These are phyloP conservation scores for Avena insularis DNA, from an alignment of 176 grass and related monocot genomes.

Conservation along the genomic window DNA sequence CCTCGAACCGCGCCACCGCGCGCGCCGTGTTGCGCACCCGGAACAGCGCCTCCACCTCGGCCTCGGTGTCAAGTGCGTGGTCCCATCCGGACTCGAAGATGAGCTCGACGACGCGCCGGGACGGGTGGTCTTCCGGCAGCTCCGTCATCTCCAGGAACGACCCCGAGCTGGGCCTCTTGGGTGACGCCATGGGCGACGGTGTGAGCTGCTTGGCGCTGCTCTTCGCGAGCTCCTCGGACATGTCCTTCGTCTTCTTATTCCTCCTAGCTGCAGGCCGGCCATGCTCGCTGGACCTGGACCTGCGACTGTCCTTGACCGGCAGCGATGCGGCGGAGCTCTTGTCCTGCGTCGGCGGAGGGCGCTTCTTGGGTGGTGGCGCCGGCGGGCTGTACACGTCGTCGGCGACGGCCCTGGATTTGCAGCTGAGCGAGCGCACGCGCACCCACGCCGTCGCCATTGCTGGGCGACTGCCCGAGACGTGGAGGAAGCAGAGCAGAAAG, in stretches of 20 bases:
- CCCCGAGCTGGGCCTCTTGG: background rate
- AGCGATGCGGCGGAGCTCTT: background rate
- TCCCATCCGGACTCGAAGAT: constrained; percentile 50
- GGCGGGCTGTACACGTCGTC: constrained; percentile 38
- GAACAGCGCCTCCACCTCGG: constrained; percentile 55
- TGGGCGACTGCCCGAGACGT: background rate
- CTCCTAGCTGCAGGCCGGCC: background rate
- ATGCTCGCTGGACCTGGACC: background rate
- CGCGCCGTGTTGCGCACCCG: constrained; percentile 49
- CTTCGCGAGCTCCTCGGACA: background rate
- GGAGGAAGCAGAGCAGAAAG: too few relatives aligned
- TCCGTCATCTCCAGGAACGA: constrained; percentile 47
- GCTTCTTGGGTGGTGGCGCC: constrained; percentile 19
- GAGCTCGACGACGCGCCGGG: constrained; percentile 54
- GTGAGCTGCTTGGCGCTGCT: background rate
- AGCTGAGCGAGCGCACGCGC: constrained; percentile 42
- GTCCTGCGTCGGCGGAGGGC: constrained; percentile 8
- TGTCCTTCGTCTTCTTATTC: background rate
- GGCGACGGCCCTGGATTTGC: constrained; percentile 48
- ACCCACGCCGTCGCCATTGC: constrained; percentile 54
- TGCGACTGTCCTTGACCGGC: background rate
- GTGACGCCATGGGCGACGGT: background rate
- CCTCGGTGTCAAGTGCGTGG: background rate
- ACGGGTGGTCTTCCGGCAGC: constrained; percentile 49
- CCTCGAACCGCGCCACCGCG: constrained; percentile 51